phyloP scores from a whole-genome alignment of 371 early-diverging fungal genomes.

The Actinomucor elegans region DNA sequence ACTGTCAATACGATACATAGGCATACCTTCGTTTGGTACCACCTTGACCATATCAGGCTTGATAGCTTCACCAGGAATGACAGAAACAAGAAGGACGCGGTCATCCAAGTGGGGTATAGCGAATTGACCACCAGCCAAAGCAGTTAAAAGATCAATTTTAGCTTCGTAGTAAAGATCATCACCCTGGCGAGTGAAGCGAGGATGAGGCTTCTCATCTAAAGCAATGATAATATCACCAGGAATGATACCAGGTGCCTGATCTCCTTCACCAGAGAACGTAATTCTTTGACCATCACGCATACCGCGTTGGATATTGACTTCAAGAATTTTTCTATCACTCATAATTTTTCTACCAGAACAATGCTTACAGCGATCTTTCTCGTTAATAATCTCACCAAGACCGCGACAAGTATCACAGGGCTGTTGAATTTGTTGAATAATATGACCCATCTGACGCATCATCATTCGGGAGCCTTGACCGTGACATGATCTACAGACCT shows the following conservation, averaged over 20 bases:
- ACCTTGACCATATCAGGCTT: constrained; percentile 76
- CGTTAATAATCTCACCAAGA: constrained; percentile 84
- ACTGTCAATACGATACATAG: constrained; percentile 87
- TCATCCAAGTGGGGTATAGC: constrained; percentile 90
- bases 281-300: constrained; percentile 96
- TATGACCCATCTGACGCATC: constrained; percentile 94
- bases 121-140: constrained; percentile 91
- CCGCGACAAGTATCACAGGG: constrained; percentile 90
- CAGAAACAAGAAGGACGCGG: constrained; percentile 79
- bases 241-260: constrained; percentile 73
- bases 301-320: constrained; percentile 89
- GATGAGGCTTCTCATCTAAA: constrained; percentile 88
- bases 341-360: constrained; percentile 88
- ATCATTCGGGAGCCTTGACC: constrained; percentile 86
- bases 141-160: constrained; percentile 90
- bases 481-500: constrained; percentile 72
- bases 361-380: constrained; percentile 83
- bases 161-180: constrained; percentile 82
- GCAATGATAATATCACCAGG: constrained; percentile 91
- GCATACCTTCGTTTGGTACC: constrained; percentile 92
- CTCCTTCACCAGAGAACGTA: constrained; percentile 89
- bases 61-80: constrained; percentile 93
- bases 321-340: constrained; percentile 80
- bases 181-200: constrained; percentile 84
- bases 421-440: constrained; percentile 97